A percentile compares a stretch with the other conserved stretches of the same genome.
phyloP scores from a whole-genome alignment of 129 eudicot species.

The Kitagawia praeruptora region DNA sequence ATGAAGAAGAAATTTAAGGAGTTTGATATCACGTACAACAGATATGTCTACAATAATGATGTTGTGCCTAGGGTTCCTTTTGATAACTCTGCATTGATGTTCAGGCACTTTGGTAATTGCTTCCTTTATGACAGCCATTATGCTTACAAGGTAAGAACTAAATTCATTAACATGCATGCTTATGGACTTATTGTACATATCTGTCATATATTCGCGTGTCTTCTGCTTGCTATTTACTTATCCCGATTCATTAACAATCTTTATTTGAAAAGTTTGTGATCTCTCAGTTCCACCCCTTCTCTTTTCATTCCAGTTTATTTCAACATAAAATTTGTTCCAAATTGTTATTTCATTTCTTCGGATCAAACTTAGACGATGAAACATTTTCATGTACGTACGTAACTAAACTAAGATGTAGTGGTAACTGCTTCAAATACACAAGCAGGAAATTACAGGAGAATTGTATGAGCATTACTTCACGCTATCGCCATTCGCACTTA shows the following conservation, averaged over 20 bases:
- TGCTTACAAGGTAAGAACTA: conserved; percentile 20
- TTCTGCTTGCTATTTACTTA: background rate
- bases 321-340: too few species aligned
- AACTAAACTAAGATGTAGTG: background rate
- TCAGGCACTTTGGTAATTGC: conserved; percentile 41
- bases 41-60: conserved; percentile 50
- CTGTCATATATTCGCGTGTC: background rate
- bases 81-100: conserved; percentile 21
- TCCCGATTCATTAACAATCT: too few species aligned
- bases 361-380: background rate
- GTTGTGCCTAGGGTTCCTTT: conserved; percentile 48
- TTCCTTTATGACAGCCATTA: conserved; percentile 38
- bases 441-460: conserved; percentile 27
- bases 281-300: too few species aligned
- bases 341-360: too few species aligned
- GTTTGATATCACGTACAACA: conserved; percentile 17
- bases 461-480: conserved; percentile 24
- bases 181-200: background rate
- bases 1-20: conserved; percentile 21
- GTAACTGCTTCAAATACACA: background rate
- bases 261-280: too few species aligned
- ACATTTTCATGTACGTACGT: background rate
- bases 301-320: background rate
- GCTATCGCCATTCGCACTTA: background rate
- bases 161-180: too few species aligned